These are phyloP conservation scores for Trifolium subterraneum DNA, from an alignment of 306 rosid genomes.

Conservation along the genomic window DNA sequence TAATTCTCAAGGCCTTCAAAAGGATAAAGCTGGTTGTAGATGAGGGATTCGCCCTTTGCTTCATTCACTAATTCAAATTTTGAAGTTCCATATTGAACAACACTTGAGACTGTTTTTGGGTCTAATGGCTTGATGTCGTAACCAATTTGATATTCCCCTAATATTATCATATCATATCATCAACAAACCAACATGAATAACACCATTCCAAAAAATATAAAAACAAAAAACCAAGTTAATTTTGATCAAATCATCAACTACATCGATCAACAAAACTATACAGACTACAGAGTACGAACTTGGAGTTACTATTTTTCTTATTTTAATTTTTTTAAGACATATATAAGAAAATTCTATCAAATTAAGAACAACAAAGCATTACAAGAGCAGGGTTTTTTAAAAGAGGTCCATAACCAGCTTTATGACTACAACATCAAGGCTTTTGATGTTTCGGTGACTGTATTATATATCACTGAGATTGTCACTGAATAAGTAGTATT, in stretches of 20 bases:
- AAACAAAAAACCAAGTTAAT: slow-evolving; percentile 1
- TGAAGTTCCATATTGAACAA: slow-evolving; percentile 62
- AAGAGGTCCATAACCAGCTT: background rate
- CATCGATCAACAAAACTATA: background rate
- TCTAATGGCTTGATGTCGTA: slow-evolving; percentile 65
- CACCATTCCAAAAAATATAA: background rate
- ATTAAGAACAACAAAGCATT: background rate
- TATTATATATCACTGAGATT: no score
- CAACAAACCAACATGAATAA: slow-evolving; percentile 25
- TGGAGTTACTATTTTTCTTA: background rate
- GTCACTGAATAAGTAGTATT: no score
- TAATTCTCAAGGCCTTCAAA: slow-evolving; percentile 82
- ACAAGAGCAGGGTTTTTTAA: background rate
- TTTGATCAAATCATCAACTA: background rate
- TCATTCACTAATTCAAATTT: slow-evolving; percentile 50
- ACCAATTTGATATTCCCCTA: slow-evolving; percentile 88
- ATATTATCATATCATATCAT: slow-evolving; percentile 25
- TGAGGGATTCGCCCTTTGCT: slow-evolving; percentile 72
- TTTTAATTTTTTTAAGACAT: background rate
- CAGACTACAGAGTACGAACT: background rate
- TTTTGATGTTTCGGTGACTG: no score
- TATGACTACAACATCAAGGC: background rate
- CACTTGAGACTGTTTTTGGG: slow-evolving; percentile 63
- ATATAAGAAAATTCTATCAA: background rate
- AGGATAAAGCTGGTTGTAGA: slow-evolving; percentile 80